Base-by-base conservation (phyloP, 495 filamentous ascomycete genomes). In the Lasiosphaeria hispida region DNA sequence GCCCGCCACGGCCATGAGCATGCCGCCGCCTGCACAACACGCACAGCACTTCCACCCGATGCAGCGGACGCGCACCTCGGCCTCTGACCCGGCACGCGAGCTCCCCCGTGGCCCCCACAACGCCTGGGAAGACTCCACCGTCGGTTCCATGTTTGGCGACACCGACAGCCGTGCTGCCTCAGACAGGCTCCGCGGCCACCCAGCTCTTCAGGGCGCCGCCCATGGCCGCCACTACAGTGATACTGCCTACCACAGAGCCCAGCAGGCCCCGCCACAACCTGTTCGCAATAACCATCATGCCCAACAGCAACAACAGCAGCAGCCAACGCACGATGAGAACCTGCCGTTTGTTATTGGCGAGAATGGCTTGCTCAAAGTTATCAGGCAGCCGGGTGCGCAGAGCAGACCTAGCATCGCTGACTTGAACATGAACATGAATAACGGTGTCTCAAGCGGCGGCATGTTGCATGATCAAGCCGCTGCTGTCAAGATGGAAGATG, bases 51-150 rank as follows among this genome's bases (percentile, higher is more conserved):
- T 58, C 55, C 67, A 69, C 53, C 67, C 66, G 4, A 64, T 71
- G 66, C 64, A 69, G 41, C 62, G 69, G 23, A 66, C 60, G 15
- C 59, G 64, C 54, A 65, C 67, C 7, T 59, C 62, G 7, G 64
- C 65, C 45, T 68, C 68, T 7, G 69, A 73, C n/a, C 52, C 63
- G 33, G 57, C 57, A 11, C 62, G 61, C n/a, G 64, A 63, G 10
- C 7, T 41, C 38, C 11, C 50, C 40, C 57, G 44, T 37, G 50
- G 63, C 15, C 53, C 48, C 54, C 60, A 62, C 50, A 69, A 71
- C 47, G 67, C 65, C 39, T 73, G 71, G 71, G 71, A 73, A 41
- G 71, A 73, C 35, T 73, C 71, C 17, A 70, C 71, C 0, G 63
- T 73, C 4, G 69, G 61, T 13, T 73, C 71, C 58, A 66, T 73